Percentiles rank a stretch among this genome's conserved stretches.
These are phyloP conservation scores for Brasenia schreberi DNA, from an alignment of 164 flowering plant species.

Conservation along the genomic window DNA sequence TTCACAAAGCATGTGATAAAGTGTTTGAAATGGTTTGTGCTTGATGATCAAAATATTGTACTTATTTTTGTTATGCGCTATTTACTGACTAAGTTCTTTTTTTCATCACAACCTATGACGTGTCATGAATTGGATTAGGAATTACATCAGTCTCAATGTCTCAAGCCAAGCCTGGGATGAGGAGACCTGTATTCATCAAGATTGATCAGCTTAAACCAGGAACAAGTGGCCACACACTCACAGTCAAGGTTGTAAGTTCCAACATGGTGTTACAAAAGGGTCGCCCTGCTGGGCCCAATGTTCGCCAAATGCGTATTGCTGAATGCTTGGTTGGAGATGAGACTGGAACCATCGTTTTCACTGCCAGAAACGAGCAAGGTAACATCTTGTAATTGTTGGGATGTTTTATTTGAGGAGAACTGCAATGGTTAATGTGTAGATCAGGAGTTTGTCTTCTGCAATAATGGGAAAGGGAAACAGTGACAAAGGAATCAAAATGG, in stretches of 20 bases:
- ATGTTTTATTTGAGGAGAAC: too few species aligned
- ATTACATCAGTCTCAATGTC: not conserved
- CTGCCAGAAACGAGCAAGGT: slow-evolving; percentile 59
- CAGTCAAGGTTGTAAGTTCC: slow-evolving; percentile 33
- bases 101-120: too few species aligned
- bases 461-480: too few species aligned
- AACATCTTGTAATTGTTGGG: not conserved
- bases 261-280: slow-evolving; percentile 25
- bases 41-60: too few species aligned
- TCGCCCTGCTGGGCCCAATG: slow-evolving; percentile 21
- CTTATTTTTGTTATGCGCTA: too few species aligned
- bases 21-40: too few species aligned
- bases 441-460: too few species aligned
- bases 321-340: slow-evolving; percentile 59
- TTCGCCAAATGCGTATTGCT: slow-evolving; percentile 31
- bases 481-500: too few species aligned
- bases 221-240: slow-evolving; percentile 37
- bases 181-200: slow-evolving; percentile 43
- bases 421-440: too few species aligned
- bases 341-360: slow-evolving; percentile 41
- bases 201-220: slow-evolving; percentile 42
- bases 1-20: too few species aligned
- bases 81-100: too few species aligned
- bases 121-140: not conserved
- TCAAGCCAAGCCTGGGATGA: slow-evolving; percentile 15